A percentile compares a stretch with the other conserved stretches of the same genome.
Conservation (phyloP, 345 rosid species). For the Lenwebbia sp. region DNA sequence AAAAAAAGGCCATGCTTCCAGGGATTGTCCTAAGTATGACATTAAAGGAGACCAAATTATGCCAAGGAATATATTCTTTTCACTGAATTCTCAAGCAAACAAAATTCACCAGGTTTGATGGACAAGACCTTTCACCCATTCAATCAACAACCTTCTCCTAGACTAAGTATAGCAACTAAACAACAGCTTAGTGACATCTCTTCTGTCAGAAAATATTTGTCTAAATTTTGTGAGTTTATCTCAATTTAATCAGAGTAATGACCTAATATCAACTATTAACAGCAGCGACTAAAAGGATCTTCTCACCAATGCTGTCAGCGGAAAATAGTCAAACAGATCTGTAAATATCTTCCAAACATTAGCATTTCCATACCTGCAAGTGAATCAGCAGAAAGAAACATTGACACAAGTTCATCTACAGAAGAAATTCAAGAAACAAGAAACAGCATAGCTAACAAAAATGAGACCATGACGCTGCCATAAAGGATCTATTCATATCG, state of each 20-base stretch:
- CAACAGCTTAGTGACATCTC: background rate
- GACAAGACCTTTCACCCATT: background rate
- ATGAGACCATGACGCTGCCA: background rate
- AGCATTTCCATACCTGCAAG: slow-evolving; percentile 95
- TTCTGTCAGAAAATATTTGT: background rate
- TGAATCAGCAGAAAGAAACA: background rate
- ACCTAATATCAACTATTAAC: background rate
- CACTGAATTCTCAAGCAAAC: background rate
- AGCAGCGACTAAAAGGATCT: background rate
- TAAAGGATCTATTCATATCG: background rate
- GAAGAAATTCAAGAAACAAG: background rate
- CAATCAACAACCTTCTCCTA: background rate
- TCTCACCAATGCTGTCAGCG: slow-evolving; percentile 95
- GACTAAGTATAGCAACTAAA: background rate
- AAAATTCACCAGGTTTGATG: background rate
- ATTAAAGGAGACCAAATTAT: background rate
- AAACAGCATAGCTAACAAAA: background rate
- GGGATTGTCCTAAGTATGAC: background rate
- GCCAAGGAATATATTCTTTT: background rate
- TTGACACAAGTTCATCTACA: background rate
- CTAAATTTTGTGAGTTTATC: background rate
- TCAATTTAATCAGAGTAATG: background rate
- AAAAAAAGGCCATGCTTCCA: background rate
- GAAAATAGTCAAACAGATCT: slow-evolving; percentile 96
- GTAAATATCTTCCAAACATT: slow-evolving; percentile 96